Evolutionary conservation across 495 filamentous ascomycete genomes (phyloP), one percentile per base, ranked within the genome.

Genomic region (Delitschia confertaspora): DNA sequence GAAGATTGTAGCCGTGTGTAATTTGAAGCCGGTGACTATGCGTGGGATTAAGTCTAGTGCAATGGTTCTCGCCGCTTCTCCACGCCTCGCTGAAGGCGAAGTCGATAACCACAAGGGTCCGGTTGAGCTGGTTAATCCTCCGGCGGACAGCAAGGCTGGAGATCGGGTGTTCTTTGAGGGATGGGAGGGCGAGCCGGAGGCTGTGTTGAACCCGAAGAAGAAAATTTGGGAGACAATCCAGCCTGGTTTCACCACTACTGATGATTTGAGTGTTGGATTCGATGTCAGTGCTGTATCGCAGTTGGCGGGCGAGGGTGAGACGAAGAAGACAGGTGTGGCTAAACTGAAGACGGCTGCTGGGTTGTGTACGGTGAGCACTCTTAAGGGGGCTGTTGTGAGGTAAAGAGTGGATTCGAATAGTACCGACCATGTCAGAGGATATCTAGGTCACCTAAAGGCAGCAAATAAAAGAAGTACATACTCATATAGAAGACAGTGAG

Each of bases 1-100:
- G 56, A 93, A 89, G 70, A 85, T 98, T 33, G 77, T 96, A 30
- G 83, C 85, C 8, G 88, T 98, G 17, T 93, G 86, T 70, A 98
- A 98, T 64, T 71, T 98, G 55, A 98, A 98, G 74, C 91, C 91
- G 8, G 91, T 95, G 52, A 95, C 89, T 56, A 96, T 98, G 91
- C 80, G 93, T 26, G 89, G 93, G 43, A 83, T 98, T 67, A 95
- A 95, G 70, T 91, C 84, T 34, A 75, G 70, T 25, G 91, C 91
- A 43, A 95, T 98, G 93, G 91, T 98, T 9, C 72, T 98, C 19
- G 93, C 93, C 11, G 91, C 91, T 11, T 95, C 88, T 9, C 91
- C 89, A 9, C 68, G 75, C 35, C 65, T 83, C 23, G 64, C 64
- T 56, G 83, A 88, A 56, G 89, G 85, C 19, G 83, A 78, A 50